Evolutionary conservation across 2,329 filamentous ascomycete species (phyloP), one percentile per base, ranked within the genome.

Genomic region (Periconia sp.): DNA sequence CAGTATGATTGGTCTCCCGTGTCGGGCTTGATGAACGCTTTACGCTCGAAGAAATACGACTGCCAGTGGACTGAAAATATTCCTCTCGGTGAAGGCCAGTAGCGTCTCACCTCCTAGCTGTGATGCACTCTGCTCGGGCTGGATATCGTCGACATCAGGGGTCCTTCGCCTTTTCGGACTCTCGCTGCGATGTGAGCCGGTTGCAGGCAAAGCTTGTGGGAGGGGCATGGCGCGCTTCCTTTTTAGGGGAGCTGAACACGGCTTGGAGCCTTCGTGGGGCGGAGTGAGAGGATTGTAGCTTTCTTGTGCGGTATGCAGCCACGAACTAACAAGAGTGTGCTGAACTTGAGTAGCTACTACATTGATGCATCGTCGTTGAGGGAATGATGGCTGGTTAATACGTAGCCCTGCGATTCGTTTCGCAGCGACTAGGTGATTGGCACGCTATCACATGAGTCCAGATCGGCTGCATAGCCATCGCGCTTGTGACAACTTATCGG

Each of bases 171-270:
- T 51, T 33, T 59, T 57, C 33, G 53, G 55, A 48, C 59, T 59
- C 15, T 51, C 41, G 48, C 50, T 54, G n/a, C 54, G 50, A 23
- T 59, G 45, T 43, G 52, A 55, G 49, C 37, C 54, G 31, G 53
- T 45, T 49, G 42, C 41, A 19, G 49, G 55, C 43, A 44, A 27
- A 35, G 18, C 53, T 31, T 47, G 30, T 19, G 52, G 54, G 33
- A 59, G 54, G 45, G 52, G 57, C 52, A 57, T 57, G 52, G 58
- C 52, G 54, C 52, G 52, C 52, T 59, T 57, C 50, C 58, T 47
- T 49, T 59, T 59, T 41, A 57, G 52, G 44, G 54, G 50, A 52
- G 41, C 47, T 35, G 19, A 49, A 19, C 18, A 49, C 31, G 41
- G 42, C 51, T 53, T 41, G 17, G 31, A 53, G 45, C 49, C 40